Conservation (phyloP, 2,329 filamentous ascomycete species). For the Alternaria solani region DNA sequence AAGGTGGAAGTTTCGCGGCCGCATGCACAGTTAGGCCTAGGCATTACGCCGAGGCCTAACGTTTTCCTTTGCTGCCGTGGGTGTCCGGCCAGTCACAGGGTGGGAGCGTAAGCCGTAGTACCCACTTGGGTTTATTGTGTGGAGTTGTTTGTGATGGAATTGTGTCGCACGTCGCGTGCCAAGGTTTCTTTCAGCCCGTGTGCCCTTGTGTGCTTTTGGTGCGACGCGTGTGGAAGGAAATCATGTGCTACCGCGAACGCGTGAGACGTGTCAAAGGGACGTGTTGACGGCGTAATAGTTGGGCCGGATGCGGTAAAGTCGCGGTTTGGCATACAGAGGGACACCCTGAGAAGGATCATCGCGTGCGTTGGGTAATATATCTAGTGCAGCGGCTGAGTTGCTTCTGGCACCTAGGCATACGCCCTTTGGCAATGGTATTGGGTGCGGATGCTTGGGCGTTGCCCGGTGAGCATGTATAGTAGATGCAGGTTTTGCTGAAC, state of each 20-base stretch:
- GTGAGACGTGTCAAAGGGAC: conserved; percentile 28
- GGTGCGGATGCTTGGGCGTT: conserved; percentile 1
- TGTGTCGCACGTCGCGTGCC: conserved; percentile 20
- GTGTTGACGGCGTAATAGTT: conserved; percentile 13
- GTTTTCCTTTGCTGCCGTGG: conserved; percentile 5
- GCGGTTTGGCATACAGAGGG: conserved; percentile 3
- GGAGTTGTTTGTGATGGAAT: conserved; percentile 5
- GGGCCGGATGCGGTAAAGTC: conserved; percentile 6
- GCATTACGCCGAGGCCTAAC: conserved; percentile 25
- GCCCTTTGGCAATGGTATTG: not conserved
- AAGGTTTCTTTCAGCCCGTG: not conserved
- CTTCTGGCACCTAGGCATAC: conserved; percentile 3
- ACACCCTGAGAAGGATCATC: not conserved
- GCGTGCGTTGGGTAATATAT: conserved; percentile 4
- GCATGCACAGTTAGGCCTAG: conserved; percentile 17
- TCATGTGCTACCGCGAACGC: conserved; percentile 34
- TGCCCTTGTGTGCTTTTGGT: conserved; percentile 7
- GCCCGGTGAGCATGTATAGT: conserved; percentile 9
- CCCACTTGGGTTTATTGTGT: conserved; percentile 8
- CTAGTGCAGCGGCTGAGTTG: conserved; percentile 12
- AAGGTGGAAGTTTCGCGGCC: conserved; percentile 20
- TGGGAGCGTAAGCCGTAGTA: conserved; percentile 3
- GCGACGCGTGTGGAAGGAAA: conserved; percentile 24
- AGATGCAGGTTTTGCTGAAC: conserved; percentile 3
- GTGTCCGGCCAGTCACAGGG: conserved; percentile 4